Evolutionary conservation across 1,139 yeast genomes (phyloP).

Genomic region (Pichia sp.): DNA sequence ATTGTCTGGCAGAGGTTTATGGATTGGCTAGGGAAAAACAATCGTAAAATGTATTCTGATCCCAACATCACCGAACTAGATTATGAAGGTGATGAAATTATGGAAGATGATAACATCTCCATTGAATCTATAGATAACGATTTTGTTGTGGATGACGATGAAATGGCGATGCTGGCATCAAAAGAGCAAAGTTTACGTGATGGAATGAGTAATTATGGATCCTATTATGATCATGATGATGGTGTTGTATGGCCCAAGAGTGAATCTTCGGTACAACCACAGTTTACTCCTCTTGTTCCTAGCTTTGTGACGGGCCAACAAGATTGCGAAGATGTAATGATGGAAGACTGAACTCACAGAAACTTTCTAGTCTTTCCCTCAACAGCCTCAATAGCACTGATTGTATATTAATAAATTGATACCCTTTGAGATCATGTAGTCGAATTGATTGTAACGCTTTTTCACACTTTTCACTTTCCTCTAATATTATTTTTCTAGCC

Average conservation of each 20-base stretch:
- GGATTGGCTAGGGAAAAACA: slow-evolving; percentile 11
- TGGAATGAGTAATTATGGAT: slow-evolving; percentile 17
- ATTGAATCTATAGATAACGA: not conserved
- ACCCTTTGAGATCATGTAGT: too few relatives aligned
- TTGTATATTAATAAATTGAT: not conserved
- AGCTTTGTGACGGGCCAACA: too few relatives aligned
- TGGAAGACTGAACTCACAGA: slow-evolving; percentile 13
- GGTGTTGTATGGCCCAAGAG: not conserved
- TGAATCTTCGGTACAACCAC: too few relatives aligned
- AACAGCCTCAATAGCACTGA: not conserved
- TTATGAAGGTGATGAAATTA: slow-evolving; percentile 12
- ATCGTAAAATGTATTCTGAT: slow-evolving; percentile 1
- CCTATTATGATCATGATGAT: slow-evolving; percentile 15
- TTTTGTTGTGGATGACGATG: not conserved
- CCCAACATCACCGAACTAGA: slow-evolving; percentile 9
- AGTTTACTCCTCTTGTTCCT: too few relatives aligned
- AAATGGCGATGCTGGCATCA: slow-evolving; percentile 1
- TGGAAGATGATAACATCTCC: slow-evolving; percentile 5
- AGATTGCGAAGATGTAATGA: slow-evolving; percentile 12
- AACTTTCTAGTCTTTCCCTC: not conserved
- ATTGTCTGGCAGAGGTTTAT: slow-evolving; percentile 15
- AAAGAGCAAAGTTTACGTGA: slow-evolving; percentile 7
- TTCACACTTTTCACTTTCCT: too few relatives aligned
- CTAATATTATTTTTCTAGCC: too few relatives aligned
- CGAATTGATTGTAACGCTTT: too few relatives aligned